phyloP scores from a whole-genome alignment of 306 rosid genomes.

The Oemleria cerasiformis region DNA sequence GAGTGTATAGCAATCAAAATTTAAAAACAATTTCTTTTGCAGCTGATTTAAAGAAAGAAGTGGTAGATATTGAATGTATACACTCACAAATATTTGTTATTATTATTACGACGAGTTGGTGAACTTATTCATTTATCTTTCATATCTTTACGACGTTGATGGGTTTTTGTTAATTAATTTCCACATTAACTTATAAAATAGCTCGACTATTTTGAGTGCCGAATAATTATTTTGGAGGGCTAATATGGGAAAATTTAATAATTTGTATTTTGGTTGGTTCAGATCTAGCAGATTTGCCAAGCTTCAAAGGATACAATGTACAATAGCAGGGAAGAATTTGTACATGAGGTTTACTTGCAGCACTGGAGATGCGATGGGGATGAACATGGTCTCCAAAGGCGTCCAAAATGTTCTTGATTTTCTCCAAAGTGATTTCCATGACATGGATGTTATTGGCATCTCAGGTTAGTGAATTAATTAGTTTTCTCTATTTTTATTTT shows the following conservation, averaged over 20 bases:
- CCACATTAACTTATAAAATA: too few species aligned
- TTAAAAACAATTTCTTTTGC: too few species aligned
- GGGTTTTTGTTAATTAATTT: not conserved
- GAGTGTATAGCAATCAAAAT: too few species aligned
- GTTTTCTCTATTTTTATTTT: not conserved
- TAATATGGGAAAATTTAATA: too few species aligned
- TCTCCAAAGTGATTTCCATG: constrained; percentile 17
- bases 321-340: constrained; percentile 20
- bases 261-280: not conserved
- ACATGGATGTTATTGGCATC: constrained; percentile 30
- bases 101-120: too few species aligned
- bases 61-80: too few species aligned
- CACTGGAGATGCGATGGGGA: constrained; percentile 32
- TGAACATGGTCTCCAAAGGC: constrained; percentile 33
- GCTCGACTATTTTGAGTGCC: too few species aligned
- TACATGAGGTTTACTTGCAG: constrained; percentile 27
- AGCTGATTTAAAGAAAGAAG: too few species aligned
- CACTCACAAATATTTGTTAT: too few species aligned
- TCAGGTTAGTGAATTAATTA: constrained; percentile 11
- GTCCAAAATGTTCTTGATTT: constrained; percentile 29
- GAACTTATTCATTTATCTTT: too few species aligned
- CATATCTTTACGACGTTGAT: not conserved
- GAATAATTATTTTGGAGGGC: not conserved
- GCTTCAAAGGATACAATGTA: constrained; percentile 18
- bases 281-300: constrained; percentile 26